Evolutionary conservation across 208 protist genomes (phyloP), one percentile per base, ranked within the genome.

Genomic region (Naegleria lovaniensis): DNA sequence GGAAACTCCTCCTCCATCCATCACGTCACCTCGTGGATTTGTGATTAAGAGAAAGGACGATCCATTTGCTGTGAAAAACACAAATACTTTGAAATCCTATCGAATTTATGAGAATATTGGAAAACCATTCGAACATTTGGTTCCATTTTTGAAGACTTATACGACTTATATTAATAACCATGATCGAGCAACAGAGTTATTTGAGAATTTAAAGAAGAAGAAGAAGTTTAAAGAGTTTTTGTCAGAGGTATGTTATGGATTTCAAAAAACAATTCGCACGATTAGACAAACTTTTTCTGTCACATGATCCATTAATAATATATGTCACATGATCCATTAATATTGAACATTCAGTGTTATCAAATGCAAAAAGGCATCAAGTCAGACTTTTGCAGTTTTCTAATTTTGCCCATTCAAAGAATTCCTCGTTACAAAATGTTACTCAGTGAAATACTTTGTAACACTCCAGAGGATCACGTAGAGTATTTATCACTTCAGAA

Each of bases 181-280:
- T 29, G 19, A 87, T 38, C 48, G 9, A 19, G 7, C 41, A 5
- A 40, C 16, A 36, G 84, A 87, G 6, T 5, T 13, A 2, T 55
- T 87, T 19, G 25, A 38, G 3, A 33, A 55, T 3, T 55, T 87
- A 19, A 87, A 33, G n/a, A 48, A 36, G 5, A 87, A 87, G 3
- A 87, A 87, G 84, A 29, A 43, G 29, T 55, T 87, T 29, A 55
- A 87, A 16, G 84, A 87, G 36, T 87, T 87, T 55, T 55, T 87
- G 33, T 33, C 9, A 22, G 25, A 51, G n/a, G n/a, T n/a, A n/a
- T n/a, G n/a, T n/a, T n/a, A n/a, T n/a, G n/a, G n/a, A n/a, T n/a
- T n/a, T n/a, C n/a, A n/a, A n/a, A n/a, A n/a, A 38, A 11, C 13
- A 33, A 84, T 13, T 33, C 9, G 29, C 16, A 33, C 13, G 13